Evolutionary conservation across 257 asterid genomes (phyloP).

Genomic region (Cordia subcordata): DNA sequence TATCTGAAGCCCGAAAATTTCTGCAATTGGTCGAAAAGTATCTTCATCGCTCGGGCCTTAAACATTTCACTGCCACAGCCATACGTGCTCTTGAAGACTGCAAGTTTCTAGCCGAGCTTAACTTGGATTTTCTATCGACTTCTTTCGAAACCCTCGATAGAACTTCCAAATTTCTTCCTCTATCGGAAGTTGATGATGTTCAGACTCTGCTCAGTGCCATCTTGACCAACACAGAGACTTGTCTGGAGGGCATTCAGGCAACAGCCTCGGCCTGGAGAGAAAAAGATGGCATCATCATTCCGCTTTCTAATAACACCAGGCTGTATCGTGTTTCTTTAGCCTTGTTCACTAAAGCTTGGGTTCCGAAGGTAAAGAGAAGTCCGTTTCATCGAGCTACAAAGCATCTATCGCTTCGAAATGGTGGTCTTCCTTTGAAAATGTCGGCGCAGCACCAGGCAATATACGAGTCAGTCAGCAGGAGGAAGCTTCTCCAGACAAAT

Average conservation of each 20-base stretch:
- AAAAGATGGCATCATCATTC: conserved; percentile 37
- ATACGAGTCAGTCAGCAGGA: conserved; percentile 24
- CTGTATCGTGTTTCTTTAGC: conserved; percentile 64
- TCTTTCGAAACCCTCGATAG: conserved; percentile 25
- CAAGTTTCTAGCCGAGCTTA: conserved; percentile 43
- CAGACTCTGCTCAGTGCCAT: conserved; percentile 68
- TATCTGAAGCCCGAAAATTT: conserved; percentile 42
- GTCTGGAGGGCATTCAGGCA: conserved; percentile 53
- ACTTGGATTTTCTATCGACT: conserved; percentile 40
- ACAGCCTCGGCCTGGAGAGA: conserved; percentile 60
- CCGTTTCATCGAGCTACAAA: conserved; percentile 3
- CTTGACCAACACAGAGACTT: conserved; percentile 63
- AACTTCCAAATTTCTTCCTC: conserved; percentile 30
- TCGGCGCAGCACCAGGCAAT: conserved; percentile 22
- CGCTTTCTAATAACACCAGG: conserved; percentile 51
- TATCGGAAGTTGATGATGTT: conserved; percentile 43
- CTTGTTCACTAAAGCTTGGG: conserved; percentile 60
- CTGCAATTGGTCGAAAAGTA: conserved; percentile 35
- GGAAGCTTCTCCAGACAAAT: conserved; percentile 45
- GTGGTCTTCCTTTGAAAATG: conserved; percentile 44
- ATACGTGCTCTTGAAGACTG: conserved; percentile 70
- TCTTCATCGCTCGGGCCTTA: conserved; percentile 18
- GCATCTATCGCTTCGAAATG: conserved; percentile 18
- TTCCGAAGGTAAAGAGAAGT: conserved; percentile 25
- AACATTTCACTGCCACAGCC: conserved; percentile 35